Percentiles rank a stretch among this genome's conserved stretches.
Evolutionary conservation across 108 stramenopile genomes (phyloP).

Genomic region (Discostella stelligeroides): DNA sequence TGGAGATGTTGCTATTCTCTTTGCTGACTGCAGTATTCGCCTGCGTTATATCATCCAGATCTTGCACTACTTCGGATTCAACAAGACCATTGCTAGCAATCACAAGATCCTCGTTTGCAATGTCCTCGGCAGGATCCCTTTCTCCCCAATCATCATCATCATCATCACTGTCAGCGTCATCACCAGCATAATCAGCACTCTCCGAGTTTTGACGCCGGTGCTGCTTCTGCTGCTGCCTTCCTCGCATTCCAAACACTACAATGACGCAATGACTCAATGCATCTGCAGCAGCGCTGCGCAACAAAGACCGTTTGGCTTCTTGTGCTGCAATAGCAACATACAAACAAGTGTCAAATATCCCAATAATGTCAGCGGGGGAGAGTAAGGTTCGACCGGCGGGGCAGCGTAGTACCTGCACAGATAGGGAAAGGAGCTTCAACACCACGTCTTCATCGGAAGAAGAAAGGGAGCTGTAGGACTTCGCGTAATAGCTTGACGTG

Average conservation of each 20-base stretch:
- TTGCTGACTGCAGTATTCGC: no score
- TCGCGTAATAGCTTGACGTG: slow-evolving; percentile 2
- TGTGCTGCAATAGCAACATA: slow-evolving; percentile 57
- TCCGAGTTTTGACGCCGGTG: neutral
- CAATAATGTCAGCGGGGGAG: slow-evolving; percentile 50
- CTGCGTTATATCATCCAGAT: neutral
- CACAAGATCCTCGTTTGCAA: neutral
- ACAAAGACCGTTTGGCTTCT: slow-evolving; percentile 62
- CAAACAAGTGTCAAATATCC: slow-evolving; percentile 76
- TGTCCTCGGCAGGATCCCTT: slow-evolving; percentile 33
- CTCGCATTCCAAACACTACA: slow-evolving; percentile 67
- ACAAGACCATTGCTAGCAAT: neutral
- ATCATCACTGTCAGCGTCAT: slow-evolving; percentile 37
- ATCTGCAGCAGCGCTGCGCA: slow-evolving; percentile 80
- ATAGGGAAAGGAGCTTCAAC: slow-evolving; percentile 71
- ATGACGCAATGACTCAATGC: slow-evolving; percentile 76
- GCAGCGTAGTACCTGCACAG: slow-evolving; percentile 73
- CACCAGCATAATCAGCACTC: slow-evolving; percentile 14
- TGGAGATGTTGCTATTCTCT: neutral
- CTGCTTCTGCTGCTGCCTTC: neutral
- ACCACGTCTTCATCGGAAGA: slow-evolving; percentile 71
- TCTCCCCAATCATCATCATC: slow-evolving; percentile 55
- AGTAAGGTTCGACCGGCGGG: slow-evolving; percentile 40
- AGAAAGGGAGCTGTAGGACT: neutral
- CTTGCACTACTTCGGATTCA: neutral